Evolutionary conservation across 352 stramenopile genomes (phyloP), one percentile per base, ranked within the genome.

Genomic region (Phytophthora sp.): DNA sequence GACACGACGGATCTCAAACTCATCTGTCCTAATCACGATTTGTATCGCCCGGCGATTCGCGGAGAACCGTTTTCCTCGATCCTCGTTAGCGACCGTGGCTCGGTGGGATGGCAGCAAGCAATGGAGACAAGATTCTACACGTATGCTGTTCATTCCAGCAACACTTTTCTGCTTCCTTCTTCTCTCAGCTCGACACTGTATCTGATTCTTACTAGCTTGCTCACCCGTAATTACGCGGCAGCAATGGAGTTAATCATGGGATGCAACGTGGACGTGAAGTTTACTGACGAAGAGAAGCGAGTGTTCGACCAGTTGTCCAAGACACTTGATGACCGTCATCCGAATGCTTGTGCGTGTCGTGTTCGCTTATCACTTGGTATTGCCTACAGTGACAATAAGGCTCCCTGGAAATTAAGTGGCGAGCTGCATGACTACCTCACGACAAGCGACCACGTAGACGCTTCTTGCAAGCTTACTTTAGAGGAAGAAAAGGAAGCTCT

Each of bases 141-240:
- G 21, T 99, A 99, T 74, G 97, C 97, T 16, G 93, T 99, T 45
- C 97, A 99, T 76, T 98, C 95, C 24, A 99, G 95, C 16, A 77
- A 90, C 51, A 94, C 88, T 3, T 99, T 99, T 61, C 60, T 99
- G 35, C 85, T 98, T 16, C 98, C 96, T 20, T 94, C 96, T 21
- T 98, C 95, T 6, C 79, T 99, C 7, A 98, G 95, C 39, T 98
- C 96, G 4, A 98, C 96, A 15, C 82, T 99, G 23, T 99, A 99
- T 77, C 83, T 99, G 30, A 98, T 99, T 66, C 78, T 99, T 16
- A 96, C 98, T 62, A 98, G 96, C 58, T 91, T 99, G 66, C 96
- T 99, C 11, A 93, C 90, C 6, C 88, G 96, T 27, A 83, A 98
- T 30, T 99, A 99, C 59, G 76, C 85, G 16, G 87, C 96, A 39